These are phyloP conservation scores for Chlamydomonas reinhardtii DNA, from an alignment of 163 green algal genomes.

Conservation along the genomic window DNA sequence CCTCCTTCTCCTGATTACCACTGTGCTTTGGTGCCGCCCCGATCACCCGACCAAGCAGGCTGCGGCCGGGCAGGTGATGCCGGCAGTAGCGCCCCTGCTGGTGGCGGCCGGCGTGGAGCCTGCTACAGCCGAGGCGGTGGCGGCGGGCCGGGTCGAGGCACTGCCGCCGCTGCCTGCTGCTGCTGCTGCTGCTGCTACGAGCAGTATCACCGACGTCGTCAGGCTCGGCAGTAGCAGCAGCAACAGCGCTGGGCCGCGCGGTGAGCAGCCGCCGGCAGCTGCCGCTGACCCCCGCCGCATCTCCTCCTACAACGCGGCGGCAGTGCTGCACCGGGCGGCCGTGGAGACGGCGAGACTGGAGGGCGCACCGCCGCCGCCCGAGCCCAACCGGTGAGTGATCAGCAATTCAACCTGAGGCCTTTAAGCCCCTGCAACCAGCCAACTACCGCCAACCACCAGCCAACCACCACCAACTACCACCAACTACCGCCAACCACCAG, in stretches of 20 bases:
- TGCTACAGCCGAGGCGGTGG: not conserved
- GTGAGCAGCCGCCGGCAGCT: not conserved
- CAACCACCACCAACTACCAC: too few species aligned
- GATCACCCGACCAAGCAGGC: not conserved
- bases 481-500: too few species aligned
- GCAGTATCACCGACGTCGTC: not conserved
- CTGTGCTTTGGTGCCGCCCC: too few species aligned
- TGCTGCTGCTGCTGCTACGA: not conserved
- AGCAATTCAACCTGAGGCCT: too few species aligned
- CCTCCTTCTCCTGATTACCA: too few species aligned
- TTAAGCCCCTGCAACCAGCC: too few species aligned
- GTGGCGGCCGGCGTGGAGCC: not conserved
- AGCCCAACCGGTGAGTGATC: not conserved
- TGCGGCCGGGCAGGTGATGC: not conserved
- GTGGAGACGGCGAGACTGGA: conserved; percentile 24
- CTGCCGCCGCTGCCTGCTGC: conserved; percentile 1
- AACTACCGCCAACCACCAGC: too few species aligned
- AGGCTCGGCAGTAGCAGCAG: not conserved
- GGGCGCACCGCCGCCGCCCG: conserved; percentile 3
- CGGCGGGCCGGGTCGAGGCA: not conserved
- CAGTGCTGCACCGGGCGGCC: conserved; percentile 14
- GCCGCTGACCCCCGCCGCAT: conserved; percentile 18
- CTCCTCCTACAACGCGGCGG: not conserved
- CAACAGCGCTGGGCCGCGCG: not conserved
- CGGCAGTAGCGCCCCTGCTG: not conserved